Evolutionary conservation across 2,329 filamentous ascomycete species (phyloP).

Genomic region (Fusarium piperis): DNA sequence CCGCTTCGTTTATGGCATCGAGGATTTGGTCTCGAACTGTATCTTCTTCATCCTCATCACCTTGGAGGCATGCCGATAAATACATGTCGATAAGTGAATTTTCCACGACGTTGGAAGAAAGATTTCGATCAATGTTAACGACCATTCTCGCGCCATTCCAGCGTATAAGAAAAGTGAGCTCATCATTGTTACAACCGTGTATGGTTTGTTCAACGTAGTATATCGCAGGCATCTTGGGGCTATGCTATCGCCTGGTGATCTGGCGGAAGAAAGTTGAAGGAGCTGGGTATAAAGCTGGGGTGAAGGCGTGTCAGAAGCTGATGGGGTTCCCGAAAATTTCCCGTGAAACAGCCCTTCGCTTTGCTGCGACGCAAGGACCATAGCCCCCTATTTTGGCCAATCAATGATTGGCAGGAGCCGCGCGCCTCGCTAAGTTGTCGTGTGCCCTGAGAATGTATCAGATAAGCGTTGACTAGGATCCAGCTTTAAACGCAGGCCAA

Average conservation of each 20-base stretch:
- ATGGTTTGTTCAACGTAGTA: neutral
- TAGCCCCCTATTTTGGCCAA: too few species aligned
- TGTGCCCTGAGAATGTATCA: too few species aligned
- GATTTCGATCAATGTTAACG: neutral
- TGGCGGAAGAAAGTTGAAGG: neutral
- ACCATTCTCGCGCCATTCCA: neutral
- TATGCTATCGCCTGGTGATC: neutral
- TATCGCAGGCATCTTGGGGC: neutral
- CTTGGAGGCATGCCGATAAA: neutral
- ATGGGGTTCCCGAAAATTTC: too few species aligned
- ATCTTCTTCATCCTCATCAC: neutral
- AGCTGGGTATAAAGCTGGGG: neutral
- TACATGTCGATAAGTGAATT: constrained; percentile 2
- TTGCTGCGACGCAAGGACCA: too few species aligned
- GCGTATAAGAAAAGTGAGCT: neutral
- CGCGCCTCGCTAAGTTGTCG: too few species aligned
- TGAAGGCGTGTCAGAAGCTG: too few species aligned
- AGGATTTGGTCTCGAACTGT: neutral
- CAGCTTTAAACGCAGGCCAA: too few species aligned
- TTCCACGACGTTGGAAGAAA: neutral
- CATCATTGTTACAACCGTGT: neutral
- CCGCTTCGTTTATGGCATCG: neutral
- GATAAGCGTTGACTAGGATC: too few species aligned
- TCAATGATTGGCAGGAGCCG: too few species aligned
- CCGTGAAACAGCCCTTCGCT: too few species aligned